Evolutionary conservation across 306 rosid species (phyloP), one percentile per base, ranked within the genome.

Genomic region (Cicer judaicum): DNA sequence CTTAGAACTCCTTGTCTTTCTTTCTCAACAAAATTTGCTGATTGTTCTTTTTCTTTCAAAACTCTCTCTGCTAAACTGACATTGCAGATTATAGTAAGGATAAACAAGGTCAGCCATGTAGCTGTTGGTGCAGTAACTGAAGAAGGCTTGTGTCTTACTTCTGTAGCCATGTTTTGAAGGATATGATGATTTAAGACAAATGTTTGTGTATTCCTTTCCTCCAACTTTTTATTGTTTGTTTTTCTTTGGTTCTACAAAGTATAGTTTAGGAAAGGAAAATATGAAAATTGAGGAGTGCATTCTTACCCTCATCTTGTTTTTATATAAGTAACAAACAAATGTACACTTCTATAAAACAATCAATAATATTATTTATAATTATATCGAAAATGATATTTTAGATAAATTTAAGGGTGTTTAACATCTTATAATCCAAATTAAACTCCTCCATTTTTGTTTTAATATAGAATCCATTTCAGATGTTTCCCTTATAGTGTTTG

Each of bases 61-160:
- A 72, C 62, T 70, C 92, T 88, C 64, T 88, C 96, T 3, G 86
- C 92, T 75, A 43, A 54, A 72, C 73, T 69, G 13, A 85, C 75
- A 43, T 67, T 78, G 70, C 62, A 79, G 72, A 80, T 67, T 84
- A 88, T 64, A 14, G 82, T 56, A 50, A 88, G 43, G 77, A 74
- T 18, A 71, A 76, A 76, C 52, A 85, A 80, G 48, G 71, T 60
- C 48, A 84, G 44, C 85, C 88, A 84, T 79, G 81, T 79, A 53
- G 78, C 76, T 24, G 79, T 81, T 60, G 82, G 5, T 9, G 46
- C 10, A 34, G 9, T 18, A 54, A 54, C 61, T 12, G 8, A 72
- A 24, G 80, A 72, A 70, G 82, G 72, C 67, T 66, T 74, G n/a
- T 11, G 62, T 50, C 80, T 81, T 62, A 47, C 38, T 65, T 68